Percentiles rank a stretch among this genome's conserved stretches.
Evolutionary conservation across 78 protist species (phyloP).

Genomic region (Tieghemostelium lacteum): DNA sequence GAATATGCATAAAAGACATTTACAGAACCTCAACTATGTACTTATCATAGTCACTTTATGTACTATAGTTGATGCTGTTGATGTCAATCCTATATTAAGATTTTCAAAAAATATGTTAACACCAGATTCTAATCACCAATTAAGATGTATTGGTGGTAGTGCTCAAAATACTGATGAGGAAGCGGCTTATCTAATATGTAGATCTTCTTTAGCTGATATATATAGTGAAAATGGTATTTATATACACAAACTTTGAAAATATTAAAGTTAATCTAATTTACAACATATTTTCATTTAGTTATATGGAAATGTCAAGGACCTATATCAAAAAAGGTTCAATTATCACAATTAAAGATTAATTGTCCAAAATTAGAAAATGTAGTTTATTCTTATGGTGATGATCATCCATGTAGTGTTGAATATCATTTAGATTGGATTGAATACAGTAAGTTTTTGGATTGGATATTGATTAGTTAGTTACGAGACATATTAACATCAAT

Average conservation of each 20-base stretch:
- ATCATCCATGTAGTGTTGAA: conserved; percentile 26
- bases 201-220: conserved; percentile 17
- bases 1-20: no score
- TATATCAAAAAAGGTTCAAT: conserved; percentile 23
- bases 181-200: conserved; percentile 5
- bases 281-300: neutral
- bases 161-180: conserved; percentile 4
- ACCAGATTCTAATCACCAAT: conserved; percentile 6
- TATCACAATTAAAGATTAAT: conserved; percentile 14
- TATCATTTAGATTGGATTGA: conserved; percentile 26
- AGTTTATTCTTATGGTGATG: conserved; percentile 4
- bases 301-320: conserved; percentile 23
- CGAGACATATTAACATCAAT: no score
- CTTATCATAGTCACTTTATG: no score
- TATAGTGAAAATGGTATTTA: neutral
- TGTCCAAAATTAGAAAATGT: neutral
- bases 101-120: conserved; percentile 7
- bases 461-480: no score
- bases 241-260: no score
- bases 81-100: conserved; percentile 16
- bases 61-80: no score
- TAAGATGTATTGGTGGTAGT: conserved; percentile 17
- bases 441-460: no score
- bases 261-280: neutral
- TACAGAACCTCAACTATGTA: no score